Percentiles rank a stretch among this genome's conserved stretches.
Conservation (phyloP, 1,284 basidiomycete genomes). For the Bjerkandera adusta region DNA sequence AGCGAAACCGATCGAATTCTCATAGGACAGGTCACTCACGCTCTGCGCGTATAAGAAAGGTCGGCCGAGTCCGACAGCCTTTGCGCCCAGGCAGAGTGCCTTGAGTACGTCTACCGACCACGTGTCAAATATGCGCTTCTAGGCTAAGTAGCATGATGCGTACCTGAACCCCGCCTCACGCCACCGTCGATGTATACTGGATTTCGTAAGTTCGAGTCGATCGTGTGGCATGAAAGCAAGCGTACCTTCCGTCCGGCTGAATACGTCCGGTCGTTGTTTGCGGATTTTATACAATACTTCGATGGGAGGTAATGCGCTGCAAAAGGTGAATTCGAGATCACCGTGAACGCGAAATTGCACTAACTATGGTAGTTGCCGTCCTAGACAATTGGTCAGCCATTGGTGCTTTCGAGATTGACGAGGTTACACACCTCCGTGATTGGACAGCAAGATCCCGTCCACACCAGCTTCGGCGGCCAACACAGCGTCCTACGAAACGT, state of each 20-base stretch:
- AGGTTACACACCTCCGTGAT: constrained; percentile 76
- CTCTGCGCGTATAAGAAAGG: constrained; percentile 92
- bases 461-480: constrained; percentile 86
- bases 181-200: constrained; percentile 90
- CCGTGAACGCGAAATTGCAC: constrained; percentile 19
- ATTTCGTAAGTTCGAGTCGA: not conserved
- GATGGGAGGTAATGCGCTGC: constrained; percentile 65
- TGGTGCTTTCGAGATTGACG: constrained; percentile 14
- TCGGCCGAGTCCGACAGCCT: constrained; percentile 86
- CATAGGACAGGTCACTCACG: constrained; percentile 38
- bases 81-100: constrained; percentile 88
- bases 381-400: constrained; percentile 32
- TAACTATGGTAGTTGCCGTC: constrained; percentile 81
- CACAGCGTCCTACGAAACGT: constrained; percentile 65
- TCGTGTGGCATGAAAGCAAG: not conserved
- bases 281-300: constrained; percentile 77
- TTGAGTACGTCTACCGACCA: constrained; percentile 75
- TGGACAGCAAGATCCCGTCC: constrained; percentile 87
- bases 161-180: constrained; percentile 78
- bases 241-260: constrained; percentile 65
- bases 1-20: not conserved
- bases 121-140: not conserved
- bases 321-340: not conserved
- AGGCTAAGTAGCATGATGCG: constrained; percentile 17
- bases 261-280: constrained; percentile 72